phyloP scores from a whole-genome alignment of 306 rosid species.

The Parietaria judaica region DNA sequence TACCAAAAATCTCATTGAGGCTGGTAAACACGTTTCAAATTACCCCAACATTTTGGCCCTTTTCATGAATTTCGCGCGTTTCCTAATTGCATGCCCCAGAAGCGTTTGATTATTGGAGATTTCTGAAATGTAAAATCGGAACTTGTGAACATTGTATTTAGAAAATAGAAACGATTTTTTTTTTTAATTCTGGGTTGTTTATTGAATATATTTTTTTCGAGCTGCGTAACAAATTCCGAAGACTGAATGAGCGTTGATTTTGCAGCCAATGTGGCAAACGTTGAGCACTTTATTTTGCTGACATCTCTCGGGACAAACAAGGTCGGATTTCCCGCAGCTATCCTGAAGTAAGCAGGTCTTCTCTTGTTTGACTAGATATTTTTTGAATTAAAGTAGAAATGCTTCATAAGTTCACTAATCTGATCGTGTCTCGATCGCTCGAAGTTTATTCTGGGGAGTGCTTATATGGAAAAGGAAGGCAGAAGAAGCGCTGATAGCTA shows the following conservation, averaged over 20 bases:
- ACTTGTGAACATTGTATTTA: too few species aligned
- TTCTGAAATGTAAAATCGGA: too few species aligned
- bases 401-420: too few species aligned
- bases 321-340: conserved; percentile 92
- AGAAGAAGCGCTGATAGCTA: conserved; percentile 81
- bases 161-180: too few species aligned
- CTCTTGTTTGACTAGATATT: too few species aligned
- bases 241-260: conserved; percentile 12
- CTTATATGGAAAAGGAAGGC: conserved; percentile 94
- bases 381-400: too few species aligned
- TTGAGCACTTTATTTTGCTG: conserved; percentile 73
- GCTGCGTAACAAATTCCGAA: conserved; percentile 12
- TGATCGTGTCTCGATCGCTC: background rate
- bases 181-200: background rate
- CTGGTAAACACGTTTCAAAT: conserved; percentile 43
- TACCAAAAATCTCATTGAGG: conserved; percentile 68
- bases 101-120: too few species aligned
- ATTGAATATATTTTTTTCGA: background rate
- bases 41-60: background rate
- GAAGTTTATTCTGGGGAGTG: conserved; percentile 97
- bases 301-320: conserved; percentile 94
- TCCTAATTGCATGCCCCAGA: too few species aligned
- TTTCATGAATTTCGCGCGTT: background rate
- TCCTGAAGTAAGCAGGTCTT: conserved; percentile 67
- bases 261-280: conserved; percentile 71